phyloP scores from a whole-genome alignment of 2,329 filamentous ascomycete species.

The Venturia nashicola region DNA sequence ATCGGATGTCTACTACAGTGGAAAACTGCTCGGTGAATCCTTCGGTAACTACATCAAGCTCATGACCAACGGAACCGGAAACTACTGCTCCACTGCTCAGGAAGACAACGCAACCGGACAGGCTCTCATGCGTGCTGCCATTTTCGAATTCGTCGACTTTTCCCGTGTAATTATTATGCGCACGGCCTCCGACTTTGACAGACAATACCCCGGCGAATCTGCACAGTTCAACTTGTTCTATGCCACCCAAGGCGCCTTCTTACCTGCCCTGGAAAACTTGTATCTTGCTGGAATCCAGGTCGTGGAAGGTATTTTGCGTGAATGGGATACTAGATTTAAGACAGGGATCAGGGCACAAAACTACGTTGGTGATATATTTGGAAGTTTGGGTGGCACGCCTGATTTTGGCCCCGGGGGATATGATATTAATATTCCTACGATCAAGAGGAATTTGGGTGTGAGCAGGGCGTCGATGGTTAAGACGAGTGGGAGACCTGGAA shows the following conservation, averaged over 20 bases:
- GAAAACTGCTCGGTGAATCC: constrained; percentile 17
- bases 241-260: constrained; percentile 48
- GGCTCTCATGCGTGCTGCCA: constrained; percentile 19
- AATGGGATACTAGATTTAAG: constrained; percentile 48
- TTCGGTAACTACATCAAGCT: constrained; percentile 20
- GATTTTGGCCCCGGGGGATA: constrained; percentile 9
- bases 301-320: constrained; percentile 47
- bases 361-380: constrained; percentile 54
- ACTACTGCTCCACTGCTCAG: constrained; percentile 23
- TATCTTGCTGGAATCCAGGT: constrained; percentile 55
- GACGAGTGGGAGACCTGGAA: background rate
- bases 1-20: constrained; percentile 20
- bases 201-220: constrained; percentile 41
- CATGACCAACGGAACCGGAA: constrained; percentile 23
- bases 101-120: constrained; percentile 26
- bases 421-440: background rate
- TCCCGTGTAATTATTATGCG: constrained; percentile 23
- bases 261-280: constrained; percentile 51
- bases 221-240: constrained; percentile 48
- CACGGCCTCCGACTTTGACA: constrained; percentile 56
- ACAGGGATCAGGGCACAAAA: constrained; percentile 46
- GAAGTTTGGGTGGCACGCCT: constrained; percentile 9
- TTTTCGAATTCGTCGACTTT: constrained; percentile 20
- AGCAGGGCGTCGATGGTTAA: background rate
- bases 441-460: background rate